Base-by-base conservation (phyloP, 2,329 filamentous ascomycete species). In the Aspergillus carbonarius region DNA sequence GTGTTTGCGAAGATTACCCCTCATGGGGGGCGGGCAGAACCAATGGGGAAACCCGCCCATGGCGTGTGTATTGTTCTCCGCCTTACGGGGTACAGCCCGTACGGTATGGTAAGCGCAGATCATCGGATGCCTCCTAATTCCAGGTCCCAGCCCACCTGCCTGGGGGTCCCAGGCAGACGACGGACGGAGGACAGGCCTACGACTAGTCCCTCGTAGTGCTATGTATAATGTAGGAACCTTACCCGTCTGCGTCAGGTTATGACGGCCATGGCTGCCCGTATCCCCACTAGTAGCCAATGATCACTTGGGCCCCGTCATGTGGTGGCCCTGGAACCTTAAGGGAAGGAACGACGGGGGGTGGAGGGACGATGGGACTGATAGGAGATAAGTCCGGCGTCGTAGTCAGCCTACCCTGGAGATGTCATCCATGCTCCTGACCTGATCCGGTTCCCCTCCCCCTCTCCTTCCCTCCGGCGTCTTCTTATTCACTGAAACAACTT, bases 401-500 rank as follows among this genome's bases (percentile, higher is more conserved):
- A 55, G 64, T 66, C 63, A 64, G 60, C 60, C 57, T 49, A 62
- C 62, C 57, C 47, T 46, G 54, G 60, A 32, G 59, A 61, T 61
- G 63, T 66, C 65, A 67, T 64, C 60, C 51, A 61, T 60, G 55
- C 63, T 67, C 64, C 64, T 66, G 63, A 65, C 66, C 64, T 66
- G 62, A 62, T 56, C 57, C 57, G 47, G 44, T 57, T 60, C 56
- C 60, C 58, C 61, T 57, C 55, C 57, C 55, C 63, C 61, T 54
- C 57, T 49, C 57, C 35, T 55, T 52, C 59, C 39, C 58, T 53
- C 39, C 27, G 25, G 23, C 30, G 15, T 49, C 40, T 57, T 56
- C 32, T 54, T 34, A 42, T 25, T 34, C 37, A 34, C 18, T n/a
- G n/a, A n/a, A n/a, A n/a, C n/a, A n/a, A n/a, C n/a, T 25, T 52